phyloP scores from a whole-genome alignment of 2,329 filamentous ascomycete species.

The Xylaria sp. region DNA sequence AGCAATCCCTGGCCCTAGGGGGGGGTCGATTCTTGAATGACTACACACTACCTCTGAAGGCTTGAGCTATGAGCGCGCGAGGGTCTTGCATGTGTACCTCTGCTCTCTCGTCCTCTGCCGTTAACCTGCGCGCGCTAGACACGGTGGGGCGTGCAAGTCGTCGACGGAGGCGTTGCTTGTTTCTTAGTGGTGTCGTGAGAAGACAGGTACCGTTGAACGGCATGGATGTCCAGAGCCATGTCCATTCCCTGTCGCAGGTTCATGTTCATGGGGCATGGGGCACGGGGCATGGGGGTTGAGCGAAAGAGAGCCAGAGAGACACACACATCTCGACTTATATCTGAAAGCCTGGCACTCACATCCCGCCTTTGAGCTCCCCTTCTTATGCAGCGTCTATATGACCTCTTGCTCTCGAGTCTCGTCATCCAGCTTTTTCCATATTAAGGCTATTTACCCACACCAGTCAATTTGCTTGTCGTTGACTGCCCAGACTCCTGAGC shows the following conservation, averaged over 20 bases:
- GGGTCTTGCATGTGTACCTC: conserved; percentile 42
- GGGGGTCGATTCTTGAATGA: conserved; percentile 19
- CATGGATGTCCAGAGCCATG: conserved; percentile 28
- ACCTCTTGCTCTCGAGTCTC: conserved; percentile 45
- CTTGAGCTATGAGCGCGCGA: conserved; percentile 32
- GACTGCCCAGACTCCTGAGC: conserved; percentile 45
- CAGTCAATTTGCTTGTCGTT: conserved; percentile 51
- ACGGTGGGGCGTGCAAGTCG: conserved; percentile 33
- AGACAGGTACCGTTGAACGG: conserved; percentile 31
- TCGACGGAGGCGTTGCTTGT: conserved; percentile 36
- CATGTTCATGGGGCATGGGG: conserved; percentile 27
- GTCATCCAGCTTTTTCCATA: conserved; percentile 53
- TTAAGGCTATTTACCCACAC: conserved; percentile 56
- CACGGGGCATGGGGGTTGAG: conserved; percentile 36
- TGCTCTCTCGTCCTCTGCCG: conserved; percentile 27
- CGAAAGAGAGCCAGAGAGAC: conserved; percentile 38
- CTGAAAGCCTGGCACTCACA: conserved; percentile 43
- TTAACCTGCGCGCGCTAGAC: conserved; percentile 33
- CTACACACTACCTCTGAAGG: conserved; percentile 24
- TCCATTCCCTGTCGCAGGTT: conserved; percentile 22
- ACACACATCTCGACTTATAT: conserved; percentile 49
- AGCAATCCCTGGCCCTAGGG: conserved; percentile 32
- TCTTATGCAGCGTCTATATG: conserved; percentile 50
- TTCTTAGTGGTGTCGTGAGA: conserved; percentile 33
- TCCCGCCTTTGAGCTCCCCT: conserved; percentile 48